phyloP scores from a whole-genome alignment of 2,329 filamentous ascomycete genomes.

The Colletotrichum brevisporum region DNA sequence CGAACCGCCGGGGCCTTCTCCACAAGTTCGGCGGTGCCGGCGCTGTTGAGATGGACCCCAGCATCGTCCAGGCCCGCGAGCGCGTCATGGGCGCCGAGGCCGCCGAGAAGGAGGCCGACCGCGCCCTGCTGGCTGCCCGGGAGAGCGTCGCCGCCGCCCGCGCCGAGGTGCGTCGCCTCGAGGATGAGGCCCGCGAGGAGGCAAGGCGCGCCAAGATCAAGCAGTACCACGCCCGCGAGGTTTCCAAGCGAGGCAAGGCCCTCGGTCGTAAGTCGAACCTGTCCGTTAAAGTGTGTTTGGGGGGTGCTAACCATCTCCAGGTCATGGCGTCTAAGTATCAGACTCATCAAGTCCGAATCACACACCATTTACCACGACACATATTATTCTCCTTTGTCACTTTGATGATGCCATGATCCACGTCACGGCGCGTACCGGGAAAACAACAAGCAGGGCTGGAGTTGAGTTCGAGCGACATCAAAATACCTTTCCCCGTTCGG shows the following conservation, averaged over 20 bases:
- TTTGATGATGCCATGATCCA: background rate
- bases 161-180: conserved; percentile 73
- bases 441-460: background rate
- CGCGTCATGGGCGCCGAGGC: conserved; percentile 73
- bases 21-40: conserved; percentile 57
- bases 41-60: conserved; percentile 69
- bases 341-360: background rate
- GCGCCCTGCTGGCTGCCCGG: conserved; percentile 71
- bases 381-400: background rate
- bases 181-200: conserved; percentile 76
- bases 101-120: conserved; percentile 76
- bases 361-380: no score
- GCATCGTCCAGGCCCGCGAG: conserved; percentile 73
- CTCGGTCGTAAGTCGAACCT: conserved; percentile 76
- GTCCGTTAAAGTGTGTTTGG: no score
- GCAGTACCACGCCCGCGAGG: conserved; percentile 74
- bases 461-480: background rate
- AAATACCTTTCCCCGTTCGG: background rate
- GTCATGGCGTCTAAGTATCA: conserved; percentile 30
- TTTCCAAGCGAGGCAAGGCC: conserved; percentile 78
- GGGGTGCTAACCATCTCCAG: conserved; percentile 13
- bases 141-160: conserved; percentile 73
- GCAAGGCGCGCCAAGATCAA: conserved; percentile 77
- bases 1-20: conserved; percentile 56
- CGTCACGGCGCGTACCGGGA: conserved; percentile 1